Percentiles rank a stretch among this genome's conserved stretches.
Conservation (phyloP, 2,329 filamentous ascomycete genomes). For the Pseudopyrenochaeta lycopersici region DNA sequence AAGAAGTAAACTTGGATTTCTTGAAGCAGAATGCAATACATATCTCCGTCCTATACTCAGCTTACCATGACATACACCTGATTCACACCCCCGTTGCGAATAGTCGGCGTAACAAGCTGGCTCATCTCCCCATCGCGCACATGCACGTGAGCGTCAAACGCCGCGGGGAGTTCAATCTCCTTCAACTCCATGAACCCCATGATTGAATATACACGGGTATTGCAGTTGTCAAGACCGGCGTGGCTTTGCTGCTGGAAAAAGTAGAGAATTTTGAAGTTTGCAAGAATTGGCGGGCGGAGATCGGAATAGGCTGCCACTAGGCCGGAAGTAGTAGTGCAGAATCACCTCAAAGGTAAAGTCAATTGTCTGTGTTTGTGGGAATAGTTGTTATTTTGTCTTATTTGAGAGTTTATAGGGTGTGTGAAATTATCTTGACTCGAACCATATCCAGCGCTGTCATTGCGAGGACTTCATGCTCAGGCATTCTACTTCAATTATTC, state of each 20-base stretch:
- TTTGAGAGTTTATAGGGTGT: no score
- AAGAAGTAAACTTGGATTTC: no score
- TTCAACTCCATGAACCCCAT: constrained; percentile 54
- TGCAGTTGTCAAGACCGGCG: background rate
- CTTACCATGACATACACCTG: constrained; percentile 64
- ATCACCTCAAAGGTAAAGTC: background rate
- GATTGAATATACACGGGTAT: background rate
- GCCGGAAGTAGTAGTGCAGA: background rate
- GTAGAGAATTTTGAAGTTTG: constrained; percentile 24
- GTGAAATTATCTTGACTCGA: no score
- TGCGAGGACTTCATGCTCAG: constrained; percentile 6
- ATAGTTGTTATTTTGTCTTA: no score
- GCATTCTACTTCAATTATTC: constrained; percentile 19
- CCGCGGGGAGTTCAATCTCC: constrained; percentile 57
- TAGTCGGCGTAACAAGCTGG: constrained; percentile 60
- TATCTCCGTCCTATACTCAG: constrained; percentile 7
- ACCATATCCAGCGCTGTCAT: background rate
- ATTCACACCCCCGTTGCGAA: constrained; percentile 61
- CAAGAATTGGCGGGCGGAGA: no score
- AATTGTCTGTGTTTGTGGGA: no score
- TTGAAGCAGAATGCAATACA: background rate
- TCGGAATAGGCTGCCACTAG: background rate
- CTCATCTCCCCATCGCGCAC: constrained; percentile 63
- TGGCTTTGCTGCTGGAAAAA: constrained; percentile 3
- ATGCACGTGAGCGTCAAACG: constrained; percentile 62